A percentile compares a stretch with the other conserved stretches of the same genome.
Evolutionary conservation across 352 stramenopile species (phyloP).

Genomic region (Pythium phragmiticola): DNA sequence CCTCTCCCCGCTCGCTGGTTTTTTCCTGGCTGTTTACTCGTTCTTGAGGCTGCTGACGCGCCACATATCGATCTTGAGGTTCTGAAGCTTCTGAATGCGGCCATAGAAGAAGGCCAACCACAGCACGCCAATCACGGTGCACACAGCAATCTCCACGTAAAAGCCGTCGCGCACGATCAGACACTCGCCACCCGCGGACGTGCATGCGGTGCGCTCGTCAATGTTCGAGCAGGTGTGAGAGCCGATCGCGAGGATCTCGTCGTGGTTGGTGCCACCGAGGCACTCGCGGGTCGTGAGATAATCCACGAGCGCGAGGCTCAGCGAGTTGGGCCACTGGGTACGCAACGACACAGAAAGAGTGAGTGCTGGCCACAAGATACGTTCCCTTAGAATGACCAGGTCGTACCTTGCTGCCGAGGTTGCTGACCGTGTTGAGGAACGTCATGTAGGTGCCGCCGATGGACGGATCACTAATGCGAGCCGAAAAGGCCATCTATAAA

Average conservation of each 20-base stretch:
- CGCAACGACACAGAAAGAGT: slow-evolving; percentile 5
- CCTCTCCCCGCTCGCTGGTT: background rate
- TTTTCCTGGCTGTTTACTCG: slow-evolving; percentile 14
- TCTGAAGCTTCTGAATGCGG: slow-evolving; percentile 68
- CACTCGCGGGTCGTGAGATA: slow-evolving; percentile 80
- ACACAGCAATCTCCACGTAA: slow-evolving; percentile 77
- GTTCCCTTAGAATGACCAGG: no score
- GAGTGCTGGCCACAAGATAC: background rate
- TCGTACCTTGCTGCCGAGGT: slow-evolving; percentile 93
- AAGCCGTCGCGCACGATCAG: slow-evolving; percentile 80
- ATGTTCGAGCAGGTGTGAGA: slow-evolving; percentile 79
- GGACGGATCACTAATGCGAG: slow-evolving; percentile 94
- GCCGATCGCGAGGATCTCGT: slow-evolving; percentile 71
- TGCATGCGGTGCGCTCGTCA: slow-evolving; percentile 60
- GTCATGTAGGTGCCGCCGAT: slow-evolving; percentile 99
- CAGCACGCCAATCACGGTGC: slow-evolving; percentile 56
- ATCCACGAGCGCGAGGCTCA: slow-evolving; percentile 82
- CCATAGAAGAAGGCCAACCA: slow-evolving; percentile 75
- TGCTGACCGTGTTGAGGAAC: slow-evolving; percentile 98
- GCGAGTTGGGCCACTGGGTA: slow-evolving; percentile 78
- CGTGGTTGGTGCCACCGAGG: slow-evolving; percentile 61
- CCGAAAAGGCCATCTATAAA: slow-evolving; percentile 98
- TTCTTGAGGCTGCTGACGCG: slow-evolving; percentile 35
- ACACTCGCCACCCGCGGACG: slow-evolving; percentile 59
- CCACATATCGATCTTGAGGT: slow-evolving; percentile 84